Conservation (phyloP, 805 yeast genomes). For the Metschnikowia corniflorae region DNA sequence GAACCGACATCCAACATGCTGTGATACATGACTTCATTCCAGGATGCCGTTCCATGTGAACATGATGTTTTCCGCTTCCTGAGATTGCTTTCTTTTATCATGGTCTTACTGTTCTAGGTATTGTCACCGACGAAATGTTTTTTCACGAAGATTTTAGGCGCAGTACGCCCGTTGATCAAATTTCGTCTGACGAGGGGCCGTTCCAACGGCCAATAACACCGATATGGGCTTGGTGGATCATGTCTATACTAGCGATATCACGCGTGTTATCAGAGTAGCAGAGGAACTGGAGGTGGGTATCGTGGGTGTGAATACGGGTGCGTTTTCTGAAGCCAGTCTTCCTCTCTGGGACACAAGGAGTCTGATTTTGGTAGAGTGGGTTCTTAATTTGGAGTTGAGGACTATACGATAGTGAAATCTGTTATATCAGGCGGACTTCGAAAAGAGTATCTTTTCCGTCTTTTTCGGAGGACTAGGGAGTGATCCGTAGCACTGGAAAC, state of each 20-base stretch:
- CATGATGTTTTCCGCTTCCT: too few relatives aligned
- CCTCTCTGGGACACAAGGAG: slow-evolving; percentile 74
- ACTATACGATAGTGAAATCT: slow-evolving; percentile 63
- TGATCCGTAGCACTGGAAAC: too few relatives aligned
- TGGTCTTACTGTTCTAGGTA: slow-evolving; percentile 62
- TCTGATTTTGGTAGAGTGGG: slow-evolving; percentile 84
- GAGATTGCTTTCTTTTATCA: slow-evolving; percentile 62
- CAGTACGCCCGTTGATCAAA: slow-evolving; percentile 66
- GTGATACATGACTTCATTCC: too few relatives aligned
- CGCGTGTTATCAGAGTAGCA: slow-evolving; percentile 55
- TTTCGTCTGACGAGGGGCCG: slow-evolving; percentile 60
- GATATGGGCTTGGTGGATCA: slow-evolving; percentile 79
- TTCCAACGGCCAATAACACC: slow-evolving; percentile 59
- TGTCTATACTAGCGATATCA: slow-evolving; percentile 56
- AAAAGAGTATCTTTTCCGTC: too few relatives aligned
- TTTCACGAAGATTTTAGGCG: slow-evolving; percentile 80
- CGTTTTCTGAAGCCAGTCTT: slow-evolving; percentile 61
- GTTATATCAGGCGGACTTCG: slow-evolving; percentile 35
- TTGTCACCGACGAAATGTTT: slow-evolving; percentile 56
- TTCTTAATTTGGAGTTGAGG: slow-evolving; percentile 70
- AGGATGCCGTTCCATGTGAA: too few relatives aligned
- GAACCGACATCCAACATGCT: too few relatives aligned
- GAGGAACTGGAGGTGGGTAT: slow-evolving; percentile 73
- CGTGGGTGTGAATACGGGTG: slow-evolving; percentile 79
- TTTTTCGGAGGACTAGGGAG: too few relatives aligned